Evolutionary conservation across 495 filamentous ascomycete genomes (phyloP), one percentile per base, ranked within the genome.

Genomic region (Penicillium bovifimosum): DNA sequence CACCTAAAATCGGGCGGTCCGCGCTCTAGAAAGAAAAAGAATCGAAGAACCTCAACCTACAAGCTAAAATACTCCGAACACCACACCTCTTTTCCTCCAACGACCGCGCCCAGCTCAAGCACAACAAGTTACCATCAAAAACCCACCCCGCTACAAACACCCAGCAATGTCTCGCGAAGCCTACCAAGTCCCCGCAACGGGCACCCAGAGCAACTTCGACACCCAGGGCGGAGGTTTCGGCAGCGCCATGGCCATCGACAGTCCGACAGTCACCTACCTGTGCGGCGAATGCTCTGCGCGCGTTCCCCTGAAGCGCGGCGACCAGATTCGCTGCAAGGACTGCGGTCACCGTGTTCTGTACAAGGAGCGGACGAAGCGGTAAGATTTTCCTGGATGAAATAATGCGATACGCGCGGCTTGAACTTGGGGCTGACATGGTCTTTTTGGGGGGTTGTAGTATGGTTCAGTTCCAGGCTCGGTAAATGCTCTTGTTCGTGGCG

Each of bases 331-430:
- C 24, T 99, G 93, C 77, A 89, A 91, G 72, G 90, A 92, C 70
- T 99, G 93, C 67, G 95, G 93, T 20, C 90, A 96, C 65, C 86
- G 93, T 53, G 90, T 99, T 45, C 74, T 99, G 53, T 96, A 96
- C 71, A 99, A 99, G 80, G 89, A 96, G 82, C 74, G 93, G 61
- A 99, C 93, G 29, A 96, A 96, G 79, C 80, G 95, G 93, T 96
- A 68, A 70, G 84, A 67, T 54, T 53, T 29, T 35, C 28, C 54
- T 47, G 16, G 20, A 16, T 10, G 29, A 8, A 20, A 36, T 7
- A 13, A 48, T 48, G 34, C 17, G 36, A 49, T 34, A 16, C 42
- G 29, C 41, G 42, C 41, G 52, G 34, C 47, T 45, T 51, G 27
- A 28, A 41, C n/a, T n/a, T n/a, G n/a, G n/a, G n/a, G n/a, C 60